Conservation (phyloP, 2,329 filamentous ascomycete genomes). For the Fusarium temperatum region DNA sequence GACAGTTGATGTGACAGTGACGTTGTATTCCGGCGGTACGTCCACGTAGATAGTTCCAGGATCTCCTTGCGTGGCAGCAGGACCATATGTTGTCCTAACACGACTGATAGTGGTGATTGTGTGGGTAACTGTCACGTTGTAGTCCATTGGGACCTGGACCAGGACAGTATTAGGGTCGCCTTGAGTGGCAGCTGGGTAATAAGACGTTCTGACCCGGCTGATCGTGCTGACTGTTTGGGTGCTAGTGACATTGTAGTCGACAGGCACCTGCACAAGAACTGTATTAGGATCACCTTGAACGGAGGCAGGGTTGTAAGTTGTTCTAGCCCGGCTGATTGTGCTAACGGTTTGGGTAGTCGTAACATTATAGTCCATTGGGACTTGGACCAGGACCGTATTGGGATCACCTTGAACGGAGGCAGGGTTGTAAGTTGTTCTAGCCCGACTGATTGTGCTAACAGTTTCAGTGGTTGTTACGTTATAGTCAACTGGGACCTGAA, state of each 20-base stretch:
- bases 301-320: not conserved
- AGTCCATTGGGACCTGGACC: not conserved
- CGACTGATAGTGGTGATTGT: not conserved
- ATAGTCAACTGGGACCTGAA: not conserved
- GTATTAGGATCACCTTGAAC: conserved; percentile 14
- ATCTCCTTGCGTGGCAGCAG: conserved; percentile 6
- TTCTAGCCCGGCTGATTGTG: not conserved
- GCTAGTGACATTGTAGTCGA: not conserved
- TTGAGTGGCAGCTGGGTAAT: not conserved
- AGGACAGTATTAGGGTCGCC: not conserved
- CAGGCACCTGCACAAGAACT: conserved; percentile 4
- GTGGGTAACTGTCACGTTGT: conserved; percentile 1
- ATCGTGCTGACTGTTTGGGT: not conserved
- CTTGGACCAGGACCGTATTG: conserved; percentile 1
- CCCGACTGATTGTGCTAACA: not conserved
- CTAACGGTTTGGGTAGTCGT: not conserved
- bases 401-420: conserved; percentile 1
- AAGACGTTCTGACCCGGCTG: not conserved
- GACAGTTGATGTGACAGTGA: not conserved
- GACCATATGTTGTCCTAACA: not conserved
- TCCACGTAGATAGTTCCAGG: not conserved
- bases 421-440: not conserved
- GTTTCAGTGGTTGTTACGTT: not conserved
- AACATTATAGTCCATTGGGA: not conserved
- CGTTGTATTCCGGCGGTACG: not conserved